These are phyloP conservation scores for Alnus glutinosa DNA, from an alignment of 306 rosid species.

Conservation along the genomic window DNA sequence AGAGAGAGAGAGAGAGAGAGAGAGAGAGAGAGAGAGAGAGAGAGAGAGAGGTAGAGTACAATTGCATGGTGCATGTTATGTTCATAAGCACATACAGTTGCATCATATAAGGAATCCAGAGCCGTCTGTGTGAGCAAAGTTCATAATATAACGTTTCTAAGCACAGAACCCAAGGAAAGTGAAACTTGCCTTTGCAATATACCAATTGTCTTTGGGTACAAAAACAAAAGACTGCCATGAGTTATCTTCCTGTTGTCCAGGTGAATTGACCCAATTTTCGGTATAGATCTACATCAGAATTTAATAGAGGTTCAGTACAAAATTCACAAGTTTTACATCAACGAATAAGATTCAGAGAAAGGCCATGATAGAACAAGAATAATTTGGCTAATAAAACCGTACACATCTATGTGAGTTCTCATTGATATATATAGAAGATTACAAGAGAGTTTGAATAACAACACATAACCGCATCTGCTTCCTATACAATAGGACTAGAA, in stretches of 20 bases:
- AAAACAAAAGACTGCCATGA: constrained; percentile 82
- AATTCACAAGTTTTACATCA: constrained; percentile 6
- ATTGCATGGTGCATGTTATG: neutral
- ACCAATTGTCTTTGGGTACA: constrained; percentile 83
- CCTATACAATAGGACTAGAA: no score
- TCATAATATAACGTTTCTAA: constrained; percentile 1
- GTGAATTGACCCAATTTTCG: constrained; percentile 93
- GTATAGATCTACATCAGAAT: constrained; percentile 71
- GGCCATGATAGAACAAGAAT: no score
- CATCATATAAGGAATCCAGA: neutral
- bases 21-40: no score
- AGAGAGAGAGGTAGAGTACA: no score
- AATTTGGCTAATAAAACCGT: no score
- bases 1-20: no score
- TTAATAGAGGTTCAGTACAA: neutral
- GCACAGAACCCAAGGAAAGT: constrained; percentile 15
- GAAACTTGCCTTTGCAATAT: constrained; percentile 67
- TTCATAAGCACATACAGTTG: neutral
- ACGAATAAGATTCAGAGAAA: neutral
- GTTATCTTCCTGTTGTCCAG: constrained; percentile 83
- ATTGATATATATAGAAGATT: no score
- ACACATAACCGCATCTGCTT: no score
- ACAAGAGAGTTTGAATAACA: no score
- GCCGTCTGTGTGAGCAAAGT: constrained; percentile 18
- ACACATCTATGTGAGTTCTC: no score